Percentiles rank a stretch among this genome's conserved stretches.
Evolutionary conservation across 768 basidiomycete genomes (phyloP).

Genomic region (Mycena haematopus): DNA sequence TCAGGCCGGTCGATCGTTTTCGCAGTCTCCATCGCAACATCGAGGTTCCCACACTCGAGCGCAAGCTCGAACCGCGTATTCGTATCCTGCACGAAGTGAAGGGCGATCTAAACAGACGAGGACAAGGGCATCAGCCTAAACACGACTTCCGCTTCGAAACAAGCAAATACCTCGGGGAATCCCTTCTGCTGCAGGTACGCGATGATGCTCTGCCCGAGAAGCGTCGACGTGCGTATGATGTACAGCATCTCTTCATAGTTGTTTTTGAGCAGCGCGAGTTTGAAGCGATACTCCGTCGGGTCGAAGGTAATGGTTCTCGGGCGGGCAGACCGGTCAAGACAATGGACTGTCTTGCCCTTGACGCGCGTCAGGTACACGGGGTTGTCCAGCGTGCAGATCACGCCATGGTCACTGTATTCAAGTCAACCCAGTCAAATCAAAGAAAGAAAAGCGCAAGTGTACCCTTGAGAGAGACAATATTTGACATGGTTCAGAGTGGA

Average conservation of each 20-base stretch:
- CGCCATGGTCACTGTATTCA: constrained; percentile 85
- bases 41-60: constrained; percentile 96
- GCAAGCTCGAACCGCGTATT: constrained; percentile 97
- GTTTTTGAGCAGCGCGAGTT: constrained; percentile 90
- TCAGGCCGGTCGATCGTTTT: constrained; percentile 87
- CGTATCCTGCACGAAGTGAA: constrained; percentile 98
- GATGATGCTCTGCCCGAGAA: constrained; percentile 98
- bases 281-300: constrained; percentile 99
- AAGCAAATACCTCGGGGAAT: too few species aligned
- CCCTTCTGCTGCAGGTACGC: constrained; percentile 98
- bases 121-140: too few species aligned
- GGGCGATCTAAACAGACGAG: constrained; percentile 95
- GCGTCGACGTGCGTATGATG: constrained; percentile 93
- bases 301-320: constrained; percentile 97
- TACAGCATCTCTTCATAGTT: constrained; percentile 98
- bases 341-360: constrained; percentile 95
- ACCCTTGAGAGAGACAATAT: constrained; percentile 96
- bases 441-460: constrained; percentile 32
- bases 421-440: constrained; percentile 4
- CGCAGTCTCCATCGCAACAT: constrained; percentile 95
- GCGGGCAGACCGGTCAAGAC: constrained; percentile 93
- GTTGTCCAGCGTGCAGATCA: constrained; percentile 98
- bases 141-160: constrained; percentile 46
- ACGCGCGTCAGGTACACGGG: constrained; percentile 97
- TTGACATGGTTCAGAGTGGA: constrained; percentile 99